Conservation (phyloP, 306 rosid genomes). For the Astragalus glycyphyllos region DNA sequence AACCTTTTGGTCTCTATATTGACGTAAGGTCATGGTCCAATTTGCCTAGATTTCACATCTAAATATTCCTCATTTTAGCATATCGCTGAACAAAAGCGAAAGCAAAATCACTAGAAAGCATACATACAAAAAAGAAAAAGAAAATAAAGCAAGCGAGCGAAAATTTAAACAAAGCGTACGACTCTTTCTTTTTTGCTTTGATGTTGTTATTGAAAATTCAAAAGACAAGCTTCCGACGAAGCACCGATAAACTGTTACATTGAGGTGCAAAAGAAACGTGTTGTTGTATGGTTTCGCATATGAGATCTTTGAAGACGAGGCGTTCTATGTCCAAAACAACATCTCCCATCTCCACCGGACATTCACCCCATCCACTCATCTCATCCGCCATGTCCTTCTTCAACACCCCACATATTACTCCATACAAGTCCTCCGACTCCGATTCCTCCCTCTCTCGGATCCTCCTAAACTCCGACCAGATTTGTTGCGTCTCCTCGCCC, state of each 20-base stretch:
- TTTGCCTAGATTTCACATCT: conserved; percentile 48
- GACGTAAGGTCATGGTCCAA: conserved; percentile 39
- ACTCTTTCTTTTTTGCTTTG: neutral
- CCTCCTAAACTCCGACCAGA: conserved; percentile 73
- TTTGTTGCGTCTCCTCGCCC: conserved; percentile 36
- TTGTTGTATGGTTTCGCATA: conserved; percentile 78
- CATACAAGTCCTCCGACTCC: conserved; percentile 64
- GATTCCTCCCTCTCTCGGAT: conserved; percentile 65
- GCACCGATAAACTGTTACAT: conserved; percentile 44
- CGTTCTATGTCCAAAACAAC: conserved; percentile 80
- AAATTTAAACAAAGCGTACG: conserved; percentile 41
- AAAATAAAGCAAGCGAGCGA: conserved; percentile 39
- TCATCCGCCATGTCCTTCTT: conserved; percentile 79
- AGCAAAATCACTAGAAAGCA: conserved; percentile 22
- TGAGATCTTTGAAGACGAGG: conserved; percentile 81
- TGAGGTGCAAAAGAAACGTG: conserved; percentile 52
- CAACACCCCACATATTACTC: conserved; percentile 70
- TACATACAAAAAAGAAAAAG: neutral
- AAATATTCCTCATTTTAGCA: conserved; percentile 28
- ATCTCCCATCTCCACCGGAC: conserved; percentile 70
- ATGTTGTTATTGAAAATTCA: conserved; percentile 40
- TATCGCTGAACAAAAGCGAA: conserved; percentile 40
- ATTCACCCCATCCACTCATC: conserved; percentile 66
- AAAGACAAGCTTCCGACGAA: conserved; percentile 72
- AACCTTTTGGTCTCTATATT: conserved; percentile 7